Conservation (phyloP, 208 protist genomes). For the Acanthamoeba polyphaga region DNA sequence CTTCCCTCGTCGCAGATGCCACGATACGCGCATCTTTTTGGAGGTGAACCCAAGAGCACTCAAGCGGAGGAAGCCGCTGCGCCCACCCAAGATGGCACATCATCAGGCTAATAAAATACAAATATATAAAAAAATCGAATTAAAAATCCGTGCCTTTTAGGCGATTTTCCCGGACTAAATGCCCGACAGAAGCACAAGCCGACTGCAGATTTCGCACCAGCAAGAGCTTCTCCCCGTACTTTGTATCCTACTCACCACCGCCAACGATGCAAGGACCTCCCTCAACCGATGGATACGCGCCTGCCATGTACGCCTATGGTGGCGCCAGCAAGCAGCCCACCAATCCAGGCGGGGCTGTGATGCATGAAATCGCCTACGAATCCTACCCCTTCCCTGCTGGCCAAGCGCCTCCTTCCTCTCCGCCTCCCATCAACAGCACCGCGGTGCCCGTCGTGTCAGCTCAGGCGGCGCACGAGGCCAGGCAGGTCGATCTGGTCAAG, state of each 20-base stretch:
- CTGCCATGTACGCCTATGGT: constrained; percentile 20
- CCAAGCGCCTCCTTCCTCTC: not conserved
- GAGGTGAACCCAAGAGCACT: not conserved
- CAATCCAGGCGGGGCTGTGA: constrained; percentile 45
- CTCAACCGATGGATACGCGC: constrained; percentile 14
- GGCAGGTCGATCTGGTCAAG: constrained; percentile 24
- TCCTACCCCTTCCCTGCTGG: not conserved
- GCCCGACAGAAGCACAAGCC: not conserved
- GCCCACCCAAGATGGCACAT: not conserved
- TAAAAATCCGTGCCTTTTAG: not conserved
- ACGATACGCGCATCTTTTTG: constrained; percentile 27
- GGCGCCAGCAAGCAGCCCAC: not conserved
- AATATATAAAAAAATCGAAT: not conserved
- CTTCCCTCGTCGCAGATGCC: not conserved
- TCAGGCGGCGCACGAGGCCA: not conserved
- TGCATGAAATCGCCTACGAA: constrained; percentile 28
- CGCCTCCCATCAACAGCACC: not conserved
- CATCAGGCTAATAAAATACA: not conserved
- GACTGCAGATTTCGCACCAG: not conserved
- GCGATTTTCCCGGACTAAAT: not conserved
- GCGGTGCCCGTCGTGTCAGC: not conserved
- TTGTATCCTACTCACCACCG: not conserved
- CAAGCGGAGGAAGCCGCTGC: not conserved
- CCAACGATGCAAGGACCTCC: constrained; percentile 20
- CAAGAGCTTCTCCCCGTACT: not conserved